These are phyloP conservation scores for Hanseniaspora uvarum DNA, from an alignment of 1,139 yeast genomes.

Conservation along the genomic window DNA sequence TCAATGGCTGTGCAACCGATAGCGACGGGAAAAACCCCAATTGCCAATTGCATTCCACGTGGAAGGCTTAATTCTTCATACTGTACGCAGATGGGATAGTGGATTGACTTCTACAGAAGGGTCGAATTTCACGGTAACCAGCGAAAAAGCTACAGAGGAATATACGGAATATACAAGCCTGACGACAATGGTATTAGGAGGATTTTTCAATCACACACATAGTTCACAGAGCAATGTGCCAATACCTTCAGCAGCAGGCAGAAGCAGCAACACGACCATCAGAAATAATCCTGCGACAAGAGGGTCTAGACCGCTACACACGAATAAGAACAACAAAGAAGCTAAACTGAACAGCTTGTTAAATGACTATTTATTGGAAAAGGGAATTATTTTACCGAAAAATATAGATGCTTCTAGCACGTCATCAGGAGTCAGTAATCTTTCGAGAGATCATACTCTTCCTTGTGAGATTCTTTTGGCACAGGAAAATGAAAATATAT, in stretches of 20 bases:
- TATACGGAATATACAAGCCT: neutral
- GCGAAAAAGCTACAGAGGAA: too few relatives aligned
- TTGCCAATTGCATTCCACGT: neutral
- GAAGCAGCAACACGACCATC: neutral
- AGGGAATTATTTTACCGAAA: slow-evolving; percentile 12
- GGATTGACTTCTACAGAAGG: too few relatives aligned
- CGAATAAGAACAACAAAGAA: neutral
- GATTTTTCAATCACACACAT: neutral
- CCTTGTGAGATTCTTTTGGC: slow-evolving; percentile 24
- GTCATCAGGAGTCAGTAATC: neutral
- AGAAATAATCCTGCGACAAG: neutral
- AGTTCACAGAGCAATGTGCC: neutral
- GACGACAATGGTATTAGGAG: neutral
- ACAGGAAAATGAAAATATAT: slow-evolving; percentile 28
- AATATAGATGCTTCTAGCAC: neutral
- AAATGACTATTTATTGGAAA: slow-evolving; percentile 14
- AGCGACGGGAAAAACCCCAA: neutral
- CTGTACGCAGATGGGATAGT: too few relatives aligned
- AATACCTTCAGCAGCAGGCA: neutral
- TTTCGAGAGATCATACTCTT: neutral
- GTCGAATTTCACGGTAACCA: too few relatives aligned
- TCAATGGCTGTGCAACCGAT: neutral
- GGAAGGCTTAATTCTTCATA: neutral
- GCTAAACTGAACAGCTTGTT: neutral
- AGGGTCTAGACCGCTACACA: neutral